Percentiles rank a stretch among this genome's conserved stretches.
Evolutionary conservation across 345 rosid genomes (phyloP).

Genomic region (Geranium brycei): DNA sequence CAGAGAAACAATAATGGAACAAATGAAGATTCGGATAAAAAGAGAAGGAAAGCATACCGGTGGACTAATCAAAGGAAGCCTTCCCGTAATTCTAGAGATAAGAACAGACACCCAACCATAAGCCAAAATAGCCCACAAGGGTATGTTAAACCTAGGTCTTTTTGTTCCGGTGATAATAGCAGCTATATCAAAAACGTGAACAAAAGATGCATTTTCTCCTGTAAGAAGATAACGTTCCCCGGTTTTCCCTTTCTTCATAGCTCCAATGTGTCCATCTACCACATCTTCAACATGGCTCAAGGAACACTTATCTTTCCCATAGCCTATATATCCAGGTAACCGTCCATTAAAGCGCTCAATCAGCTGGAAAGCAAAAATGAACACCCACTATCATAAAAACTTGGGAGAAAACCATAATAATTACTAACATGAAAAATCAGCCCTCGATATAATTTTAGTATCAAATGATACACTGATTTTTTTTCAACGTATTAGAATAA

Average conservation of each 20-base stretch:
- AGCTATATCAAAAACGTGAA: conserved; percentile 56
- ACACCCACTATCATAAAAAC: background rate
- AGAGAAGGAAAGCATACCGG: conserved; percentile 43
- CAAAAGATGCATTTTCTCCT: conserved; percentile 76
- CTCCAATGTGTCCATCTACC: conserved; percentile 67
- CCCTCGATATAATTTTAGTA: background rate
- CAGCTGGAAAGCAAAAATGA: conserved; percentile 27
- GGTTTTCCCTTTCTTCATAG: conserved; percentile 47
- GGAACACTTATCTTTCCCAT: conserved; percentile 56
- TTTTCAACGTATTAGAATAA: too few relatives aligned
- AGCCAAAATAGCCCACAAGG: conserved; percentile 42
- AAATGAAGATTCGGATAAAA: background rate
- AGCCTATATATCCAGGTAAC: conserved; percentile 74
- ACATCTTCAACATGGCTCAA: conserved; percentile 81
- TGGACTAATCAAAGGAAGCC: conserved; percentile 75
- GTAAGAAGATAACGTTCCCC: conserved; percentile 83
- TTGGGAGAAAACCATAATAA: background rate
- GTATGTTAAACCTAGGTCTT: conserved; percentile 52
- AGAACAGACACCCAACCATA: conserved; percentile 67
- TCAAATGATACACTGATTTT: background rate
- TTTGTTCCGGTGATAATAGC: conserved; percentile 53
- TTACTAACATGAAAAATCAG: background rate
- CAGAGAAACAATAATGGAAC: background rate
- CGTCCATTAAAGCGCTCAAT: conserved; percentile 74
- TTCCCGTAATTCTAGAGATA: conserved; percentile 54